Evolutionary conservation across 805 yeast genomes (phyloP), one percentile per base, ranked within the genome.

Genomic region (Saccharomyces mikatae): DNA sequence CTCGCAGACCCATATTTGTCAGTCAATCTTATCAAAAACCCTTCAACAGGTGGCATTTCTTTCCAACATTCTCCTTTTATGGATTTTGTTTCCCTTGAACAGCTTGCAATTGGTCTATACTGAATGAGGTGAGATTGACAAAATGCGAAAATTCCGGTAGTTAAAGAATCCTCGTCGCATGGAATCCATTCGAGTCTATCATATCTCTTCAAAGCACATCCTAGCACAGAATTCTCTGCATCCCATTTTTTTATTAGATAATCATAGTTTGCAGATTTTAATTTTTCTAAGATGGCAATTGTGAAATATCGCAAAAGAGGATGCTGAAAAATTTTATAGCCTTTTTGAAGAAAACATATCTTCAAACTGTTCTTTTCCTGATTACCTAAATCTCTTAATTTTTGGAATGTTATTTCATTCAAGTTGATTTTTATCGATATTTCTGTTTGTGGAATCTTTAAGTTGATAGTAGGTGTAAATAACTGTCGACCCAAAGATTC

Each of bases 31-130:
- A 80, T 71, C 22, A 91, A 67, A 65, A 87, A 90, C 0, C 98
- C 98, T 70, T 92, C 98, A 9, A 89, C 68, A 0, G 96, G 84
- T 0, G 71, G 52, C 0, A 97, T 97, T 63, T 86, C 96, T 0
- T 58, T 50, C 21, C 75, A 8, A 9, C 51, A 47, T 8, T 56
- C 53, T 2, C 66, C 69, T 41, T 59, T 61, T 31, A 60, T 30
- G 52, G 52, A 51, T 3, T 17, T 41, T 1, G 74, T 63, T 1
- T 47, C 41, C 50, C 72, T 63, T 3, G 80, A 73, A 54, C 75
- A 74, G 52, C 76, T 77, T 14, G 64, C 59, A 27, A 76, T 63
- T 21, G 72, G 75, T 46, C 95, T 73, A 22, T 86, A 66, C 63
- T 90, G 92, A n/a, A 90, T 64, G 46, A 73, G 75, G 62, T 80